Base-by-base conservation (phyloP, 495 filamentous ascomycete genomes). In the Neurospora sp. region DNA sequence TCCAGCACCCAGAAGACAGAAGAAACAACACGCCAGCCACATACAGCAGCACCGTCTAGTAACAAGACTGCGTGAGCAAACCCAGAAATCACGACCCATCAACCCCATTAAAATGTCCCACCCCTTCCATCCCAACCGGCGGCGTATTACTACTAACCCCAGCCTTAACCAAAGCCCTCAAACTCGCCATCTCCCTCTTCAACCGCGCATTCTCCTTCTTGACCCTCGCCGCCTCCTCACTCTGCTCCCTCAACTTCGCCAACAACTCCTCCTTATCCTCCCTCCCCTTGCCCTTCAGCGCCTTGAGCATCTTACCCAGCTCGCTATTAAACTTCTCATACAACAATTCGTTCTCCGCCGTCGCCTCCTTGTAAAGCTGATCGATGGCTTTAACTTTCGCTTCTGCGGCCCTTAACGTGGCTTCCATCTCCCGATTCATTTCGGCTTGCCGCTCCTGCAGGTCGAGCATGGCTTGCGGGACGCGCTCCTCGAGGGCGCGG, bases 321-420 rank as follows among this genome's bases (percentile, higher is more conserved):
- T 99, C 96, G 35, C 89, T 87, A 76, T 98, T 97, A 84, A 98
- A 97, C 75, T 91, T 92, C 76, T 94, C 92, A 80, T 98, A 98
- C 46, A 98, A 85, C 69, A 96, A 89, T 82, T 98, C 95, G 75
- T 98, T 99, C 84, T 98, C 96, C 0, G 93, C 93, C 78, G 90
- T 95, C 20, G 90, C 89, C 77, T 97, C 92, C 73, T 93, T 92
- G 82, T 96, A 96, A 42, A 97, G 82, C 80, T 96, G 92, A 79
- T 98, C 94, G 41, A 98, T 88, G 48, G 93, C 91, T 77, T 90
- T 91, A 59, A 90, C 91, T 72, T 96, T 95, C 69, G 85, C 86
- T 78, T 97, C 93, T 72, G 86, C 89, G 4, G 92, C 88, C 42
- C 89, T 84, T 6, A 97, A 85, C 1, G 88, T 90, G 11, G 85